Evolutionary conservation across 1,284 basidiomycete species (phyloP).

Genomic region (Kwoniella shivajii): DNA sequence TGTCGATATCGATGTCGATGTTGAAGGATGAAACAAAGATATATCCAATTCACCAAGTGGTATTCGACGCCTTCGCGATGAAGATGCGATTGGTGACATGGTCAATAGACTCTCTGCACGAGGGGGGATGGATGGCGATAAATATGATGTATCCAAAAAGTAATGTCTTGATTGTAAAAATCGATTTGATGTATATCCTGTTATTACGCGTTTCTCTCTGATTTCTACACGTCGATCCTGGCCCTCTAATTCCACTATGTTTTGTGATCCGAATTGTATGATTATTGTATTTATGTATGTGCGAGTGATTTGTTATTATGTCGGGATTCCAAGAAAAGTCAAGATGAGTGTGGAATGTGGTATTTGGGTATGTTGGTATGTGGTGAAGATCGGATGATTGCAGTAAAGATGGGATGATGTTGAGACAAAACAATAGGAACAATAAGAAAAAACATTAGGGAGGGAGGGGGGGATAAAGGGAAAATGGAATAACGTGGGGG

Average conservation of each 20-base stretch:
- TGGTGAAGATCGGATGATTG: neutral
- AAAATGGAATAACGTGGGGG: neutral
- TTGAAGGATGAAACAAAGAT: slow-evolving; percentile 6
- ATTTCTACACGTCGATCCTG: too few species aligned
- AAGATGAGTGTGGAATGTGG: slow-evolving; percentile 3
- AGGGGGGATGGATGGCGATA: neutral
- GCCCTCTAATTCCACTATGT: too few species aligned
- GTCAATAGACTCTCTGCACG: neutral
- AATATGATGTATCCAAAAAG: neutral
- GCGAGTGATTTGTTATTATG: neutral
- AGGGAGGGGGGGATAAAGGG: neutral
- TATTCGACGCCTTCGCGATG: slow-evolving; percentile 2
- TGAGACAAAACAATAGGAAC: neutral
- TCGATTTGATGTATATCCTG: neutral
- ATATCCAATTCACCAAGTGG: too few species aligned
- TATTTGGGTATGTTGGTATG: neutral
- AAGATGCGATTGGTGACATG: slow-evolving; percentile 6
- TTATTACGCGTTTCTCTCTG: neutral
- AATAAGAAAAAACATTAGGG: neutral
- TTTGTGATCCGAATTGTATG: neutral
- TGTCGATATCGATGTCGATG: neutral
- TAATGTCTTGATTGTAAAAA: neutral
- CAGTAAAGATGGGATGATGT: neutral
- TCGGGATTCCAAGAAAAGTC: neutral
- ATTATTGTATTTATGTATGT: neutral